These are phyloP conservation scores for Trypethelium eluteriae DNA, from an alignment of 495 filamentous ascomycete genomes.

Conservation along the genomic window DNA sequence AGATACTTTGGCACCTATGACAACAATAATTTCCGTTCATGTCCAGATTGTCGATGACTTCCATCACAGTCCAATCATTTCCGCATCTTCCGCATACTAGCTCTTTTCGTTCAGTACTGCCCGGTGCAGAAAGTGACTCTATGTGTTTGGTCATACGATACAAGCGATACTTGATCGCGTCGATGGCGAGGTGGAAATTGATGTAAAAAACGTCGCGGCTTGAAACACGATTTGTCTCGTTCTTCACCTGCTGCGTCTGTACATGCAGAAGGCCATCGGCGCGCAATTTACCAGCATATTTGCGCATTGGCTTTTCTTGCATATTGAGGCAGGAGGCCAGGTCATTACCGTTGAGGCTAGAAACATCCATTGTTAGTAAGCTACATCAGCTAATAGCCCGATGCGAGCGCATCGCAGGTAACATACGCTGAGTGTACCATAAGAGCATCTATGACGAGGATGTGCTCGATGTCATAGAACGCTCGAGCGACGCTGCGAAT, in stretches of 20 bases:
- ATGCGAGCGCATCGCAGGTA: background rate
- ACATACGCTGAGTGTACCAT: slow-evolving; percentile 80
- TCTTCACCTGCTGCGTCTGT: slow-evolving; percentile 40
- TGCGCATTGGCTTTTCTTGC: slow-evolving; percentile 70
- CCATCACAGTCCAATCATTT: slow-evolving; percentile 74
- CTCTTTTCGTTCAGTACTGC: slow-evolving; percentile 75
- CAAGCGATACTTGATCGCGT: slow-evolving; percentile 92
- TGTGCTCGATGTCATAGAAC: slow-evolving; percentile 85
- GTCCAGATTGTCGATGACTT: slow-evolving; percentile 66
- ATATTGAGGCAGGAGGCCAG: slow-evolving; percentile 76
- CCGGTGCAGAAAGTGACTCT: slow-evolving; percentile 68
- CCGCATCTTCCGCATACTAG: slow-evolving; percentile 76
- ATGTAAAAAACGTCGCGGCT: slow-evolving; percentile 94
- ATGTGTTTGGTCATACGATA: slow-evolving; percentile 76
- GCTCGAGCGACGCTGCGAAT: slow-evolving; percentile 82
- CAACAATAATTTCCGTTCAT: slow-evolving; percentile 66
- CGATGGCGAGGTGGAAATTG: slow-evolving; percentile 86
- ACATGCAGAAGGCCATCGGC: slow-evolving; percentile 81
- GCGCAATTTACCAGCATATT: slow-evolving; percentile 69
- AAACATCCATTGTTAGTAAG: slow-evolving; percentile 13
- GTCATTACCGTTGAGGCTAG: slow-evolving; percentile 75
- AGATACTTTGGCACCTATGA: slow-evolving; percentile 57
- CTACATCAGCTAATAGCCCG: background rate
- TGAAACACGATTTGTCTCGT: slow-evolving; percentile 54
- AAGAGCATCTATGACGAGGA: slow-evolving; percentile 86